Base-by-base conservation (phyloP, 1,284 basidiomycete species). In the Moniliophthora roreri region DNA sequence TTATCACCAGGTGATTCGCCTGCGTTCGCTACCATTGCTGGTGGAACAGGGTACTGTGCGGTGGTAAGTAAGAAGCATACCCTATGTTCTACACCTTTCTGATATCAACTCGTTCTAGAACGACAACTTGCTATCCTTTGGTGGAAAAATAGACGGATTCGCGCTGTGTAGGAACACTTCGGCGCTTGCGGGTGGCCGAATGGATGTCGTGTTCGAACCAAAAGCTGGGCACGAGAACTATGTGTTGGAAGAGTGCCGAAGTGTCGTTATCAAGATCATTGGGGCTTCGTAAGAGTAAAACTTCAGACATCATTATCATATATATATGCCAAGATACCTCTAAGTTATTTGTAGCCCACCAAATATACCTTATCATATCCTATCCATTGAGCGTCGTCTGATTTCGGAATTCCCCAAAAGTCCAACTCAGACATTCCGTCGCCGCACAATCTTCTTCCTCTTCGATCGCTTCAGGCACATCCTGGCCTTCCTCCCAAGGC, bases 191-290 rank as follows among this genome's bases (percentile, higher is more conserved):
- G 59, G 71, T 55, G 69, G 67, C 10, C 58, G 71, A 39, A 48
- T 68, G 55, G 73, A 74, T 58, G 65, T 75, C 7, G 72, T 76
- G 10, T 73, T 68, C 52, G 69, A 68, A 11, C 74, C 72, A 3
- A 69, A 71, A 49, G 71, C 69, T 15, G 69, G 69, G 18, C 71
- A 75, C 55, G 67, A 68, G 2, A 66, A 75, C 56, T 74, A 75
- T 55, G 59, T 58, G 20, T 65, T 71, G 41, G 62, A 63, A 37
- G 60, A 62, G 28, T 74, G 74, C 55, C 64, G 65, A 32, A 64
- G 68, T 6, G 62, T 74, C 15, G 63, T 66, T 21, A 63, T 75
- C 20, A 68, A 71, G 53, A 58, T 73, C 7, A 11, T 32, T 32
- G 6, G 28, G 11, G 28, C 28, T n/a, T n/a, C n/a, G n/a, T n/a